Base-by-base conservation (phyloP, 495 filamentous ascomycete genomes). In the Physcia stellaris region DNA sequence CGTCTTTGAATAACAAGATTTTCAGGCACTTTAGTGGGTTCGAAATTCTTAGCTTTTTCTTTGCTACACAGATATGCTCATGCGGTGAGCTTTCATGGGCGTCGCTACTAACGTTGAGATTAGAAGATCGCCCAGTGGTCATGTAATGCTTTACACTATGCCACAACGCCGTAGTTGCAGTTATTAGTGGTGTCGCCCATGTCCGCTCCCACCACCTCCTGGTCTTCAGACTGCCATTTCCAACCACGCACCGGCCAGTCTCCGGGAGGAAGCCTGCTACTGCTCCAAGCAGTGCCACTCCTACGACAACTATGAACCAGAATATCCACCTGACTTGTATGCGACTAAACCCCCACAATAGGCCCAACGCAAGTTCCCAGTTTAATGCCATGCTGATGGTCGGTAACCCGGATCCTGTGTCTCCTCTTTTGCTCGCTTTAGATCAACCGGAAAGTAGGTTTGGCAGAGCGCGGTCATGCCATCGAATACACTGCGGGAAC, bases 201-300 rank as follows among this genome's bases (percentile, higher is more conserved):
- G 35, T 40, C 36, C 28, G 39, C 32, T 39, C 34, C 41, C 54
- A 53, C 49, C 54, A 57, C 7, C 35, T 37, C 3, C n/a, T n/a
- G n/a, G 56, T 48, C 17, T 41, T 20, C 3, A 42, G 27, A 20
- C 43, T 53, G 7, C 82, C 82, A 56, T 85, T 78, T 0, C 79
- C 82, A 1, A 85, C 80, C 1, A 87, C 71, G 11, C 71, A 78
- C 3, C 80, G 62, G 35, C 70, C 71, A 4, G 79, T 86, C 55
- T 85, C 80, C 1, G 80, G n/a, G n/a, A n/a, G n/a, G n/a, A n/a
- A n/a, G n/a, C n/a, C n/a, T n/a, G n/a, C n/a, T n/a, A n/a, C n/a
- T n/a, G n/a, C n/a, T n/a, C n/a, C n/a, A n/a, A n/a, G 79, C 11
- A 82, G 60, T 6, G 61, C 46, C 24, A 80, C 22, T 11, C 64